Evolutionary conservation across 192 early-diverging fungal species (phyloP).

Genomic region (Coemansia sp.): DNA sequence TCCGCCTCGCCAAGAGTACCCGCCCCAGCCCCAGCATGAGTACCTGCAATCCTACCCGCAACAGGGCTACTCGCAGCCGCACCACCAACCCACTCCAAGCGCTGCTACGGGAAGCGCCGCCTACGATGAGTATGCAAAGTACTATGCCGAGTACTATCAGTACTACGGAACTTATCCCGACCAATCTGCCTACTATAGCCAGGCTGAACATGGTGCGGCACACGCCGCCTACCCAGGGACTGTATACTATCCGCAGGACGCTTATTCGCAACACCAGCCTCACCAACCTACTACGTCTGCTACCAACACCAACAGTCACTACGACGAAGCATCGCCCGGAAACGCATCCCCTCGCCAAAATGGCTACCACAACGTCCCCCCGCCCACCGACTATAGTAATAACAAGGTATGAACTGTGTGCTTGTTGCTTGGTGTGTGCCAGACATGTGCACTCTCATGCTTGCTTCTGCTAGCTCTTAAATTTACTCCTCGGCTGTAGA

Average conservation of each 20-base stretch:
- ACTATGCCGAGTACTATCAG: constrained; percentile 49
- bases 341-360: background rate
- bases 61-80: constrained; percentile 12
- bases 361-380: constrained; percentile 50
- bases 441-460: background rate
- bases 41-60: constrained; percentile 10
- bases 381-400: constrained; percentile 30
- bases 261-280: background rate
- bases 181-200: constrained; percentile 31
- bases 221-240: constrained; percentile 2
- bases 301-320: background rate
- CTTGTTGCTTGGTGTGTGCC: background rate
- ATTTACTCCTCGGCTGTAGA: background rate
- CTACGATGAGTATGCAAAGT: constrained; percentile 38
- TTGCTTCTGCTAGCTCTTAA: background rate
- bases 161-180: constrained; percentile 51
- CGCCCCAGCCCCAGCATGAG: constrained; percentile 3
- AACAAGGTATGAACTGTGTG: constrained; percentile 25
- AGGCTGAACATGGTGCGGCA: background rate
- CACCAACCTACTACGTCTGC: background rate
- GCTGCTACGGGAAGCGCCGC: constrained; percentile 10
- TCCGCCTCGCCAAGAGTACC: constrained; percentile 5
- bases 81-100: background rate
- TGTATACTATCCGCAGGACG: background rate
- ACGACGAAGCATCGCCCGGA: background rate